Evolutionary conservation across 129 eudicot species (phyloP).

Genomic region (Erigeron canadensis): DNA sequence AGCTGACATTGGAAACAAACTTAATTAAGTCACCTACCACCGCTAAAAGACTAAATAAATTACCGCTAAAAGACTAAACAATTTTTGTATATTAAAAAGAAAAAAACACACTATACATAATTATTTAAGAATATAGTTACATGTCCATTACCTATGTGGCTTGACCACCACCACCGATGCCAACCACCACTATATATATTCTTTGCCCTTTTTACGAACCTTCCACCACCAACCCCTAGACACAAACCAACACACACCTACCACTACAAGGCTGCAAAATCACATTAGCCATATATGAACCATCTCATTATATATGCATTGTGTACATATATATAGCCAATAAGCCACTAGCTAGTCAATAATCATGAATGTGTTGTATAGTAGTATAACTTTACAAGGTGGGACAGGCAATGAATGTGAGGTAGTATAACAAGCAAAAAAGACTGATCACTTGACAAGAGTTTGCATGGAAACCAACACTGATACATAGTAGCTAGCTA

Average conservation of each 20-base stretch:
- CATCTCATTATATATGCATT: not conserved
- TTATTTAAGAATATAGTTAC: not conserved
- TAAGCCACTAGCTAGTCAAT: no score
- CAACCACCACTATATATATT: slow-evolving; percentile 17
- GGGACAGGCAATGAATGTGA: slow-evolving; percentile 37
- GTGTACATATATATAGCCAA: not conserved
- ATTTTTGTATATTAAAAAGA: not conserved
- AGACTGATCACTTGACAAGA: slow-evolving; percentile 38
- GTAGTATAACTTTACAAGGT: slow-evolving; percentile 25
- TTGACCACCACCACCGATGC: slow-evolving; percentile 22
- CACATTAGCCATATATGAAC: not conserved
- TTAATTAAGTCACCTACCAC: slow-evolving; percentile 28
- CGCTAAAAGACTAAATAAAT: slow-evolving; percentile 8
- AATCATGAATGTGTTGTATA: not conserved
- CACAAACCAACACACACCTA: not conserved
- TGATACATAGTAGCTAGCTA: no score
- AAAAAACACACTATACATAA: not conserved
- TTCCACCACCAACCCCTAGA: not conserved
- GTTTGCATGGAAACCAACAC: slow-evolving; percentile 41
- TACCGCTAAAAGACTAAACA: slow-evolving; percentile 16
- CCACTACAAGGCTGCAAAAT: not conserved
- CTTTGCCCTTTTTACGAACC: not conserved
- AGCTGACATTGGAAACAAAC: not conserved
- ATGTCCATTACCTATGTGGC: slow-evolving; percentile 26
- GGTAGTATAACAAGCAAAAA: slow-evolving; percentile 25